Evolutionary conservation across 106 monocot species (phyloP), one percentile per base, ranked within the genome.

Genomic region (Dendrobium chrysotoxum): DNA sequence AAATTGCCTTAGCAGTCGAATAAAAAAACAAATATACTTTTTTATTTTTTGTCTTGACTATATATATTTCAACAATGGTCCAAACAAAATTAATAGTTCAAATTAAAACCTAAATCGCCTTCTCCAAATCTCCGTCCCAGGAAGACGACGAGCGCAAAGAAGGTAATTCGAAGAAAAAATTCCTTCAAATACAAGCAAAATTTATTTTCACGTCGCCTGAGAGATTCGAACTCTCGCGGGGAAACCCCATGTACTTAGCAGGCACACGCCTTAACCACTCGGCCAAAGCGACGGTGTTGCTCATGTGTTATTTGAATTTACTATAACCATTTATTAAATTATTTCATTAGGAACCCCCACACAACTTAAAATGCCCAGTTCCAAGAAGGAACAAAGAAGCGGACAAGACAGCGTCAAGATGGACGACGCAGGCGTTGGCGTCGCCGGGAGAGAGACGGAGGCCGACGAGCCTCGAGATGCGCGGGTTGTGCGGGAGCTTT

Each of bases 191-290:
- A 50, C 7, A 50, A 50, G 50, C 11, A 50, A 50, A 50, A 50
- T 50, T 0, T 4, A 4, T 5, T n/a, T n/a, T n/a, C n/a, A n/a
- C 92, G 90, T 84, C 90, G 93, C 90, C 90, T 95, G 92, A 92
- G 95, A 95, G 92, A 95, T 90, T 95, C 95, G 89, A 95, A 95
- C 92, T 90, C 95, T 90, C 89, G 92, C 92, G 92, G 92, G 90
- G 90, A 90, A 90, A 92, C 88, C 95, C 92, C 35, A 35, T 35
- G 35, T 35, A 35, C 85, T 90, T 88, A 88, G 90, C 87, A 91
- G 90, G 90, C 90, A 88, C 86, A 88, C 88, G 86, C 90, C 90
- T 88, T 91, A 91, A 91, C 88, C 90, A 86, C 86, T 88, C 88
- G 87, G 88, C 86, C 84, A 91, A 91, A 86, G 84, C 90, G 85